Evolutionary conservation across 2,329 filamentous ascomycete genomes (phyloP).

Genomic region (Lomentospora prolificans): DNA sequence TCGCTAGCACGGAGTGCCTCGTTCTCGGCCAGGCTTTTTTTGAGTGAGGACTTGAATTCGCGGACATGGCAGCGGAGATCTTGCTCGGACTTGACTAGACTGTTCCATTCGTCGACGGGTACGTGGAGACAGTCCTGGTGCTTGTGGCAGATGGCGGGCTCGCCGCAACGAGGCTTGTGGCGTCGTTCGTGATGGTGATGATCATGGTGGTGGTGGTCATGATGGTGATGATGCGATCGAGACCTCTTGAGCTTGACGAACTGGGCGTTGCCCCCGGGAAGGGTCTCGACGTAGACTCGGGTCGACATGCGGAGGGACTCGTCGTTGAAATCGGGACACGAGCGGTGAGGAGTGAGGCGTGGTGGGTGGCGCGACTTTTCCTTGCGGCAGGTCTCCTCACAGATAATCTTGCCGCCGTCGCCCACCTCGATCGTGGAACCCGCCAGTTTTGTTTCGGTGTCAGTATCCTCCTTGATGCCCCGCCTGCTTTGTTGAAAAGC

Average conservation of each 20-base stretch:
- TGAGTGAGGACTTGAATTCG: conserved; percentile 25
- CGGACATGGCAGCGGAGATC: conserved; percentile 19
- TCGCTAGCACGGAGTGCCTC: conserved; percentile 24
- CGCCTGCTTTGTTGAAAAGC: neutral
- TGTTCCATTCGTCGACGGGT: conserved; percentile 21
- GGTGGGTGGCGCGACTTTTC: neutral
- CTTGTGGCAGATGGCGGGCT: conserved; percentile 20
- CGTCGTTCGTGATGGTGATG: conserved; percentile 28
- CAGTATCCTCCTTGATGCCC: neutral
- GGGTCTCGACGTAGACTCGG: conserved; percentile 26
- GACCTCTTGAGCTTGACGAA: conserved; percentile 30
- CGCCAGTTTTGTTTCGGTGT: neutral
- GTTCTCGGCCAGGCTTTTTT: conserved; percentile 24
- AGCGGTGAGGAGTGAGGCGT: neutral
- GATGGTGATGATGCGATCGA: conserved; percentile 23
- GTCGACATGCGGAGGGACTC: conserved; percentile 18
- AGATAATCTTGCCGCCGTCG: conserved; percentile 3
- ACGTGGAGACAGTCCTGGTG: conserved; percentile 24
- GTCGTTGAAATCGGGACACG: neutral
- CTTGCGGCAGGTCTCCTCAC: neutral
- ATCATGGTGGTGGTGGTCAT: conserved; percentile 20
- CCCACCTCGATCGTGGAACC: neutral
- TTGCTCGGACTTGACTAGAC: conserved; percentile 18
- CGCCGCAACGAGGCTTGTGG: conserved; percentile 22
- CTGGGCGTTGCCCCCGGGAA: conserved; percentile 22